These are phyloP conservation scores for Fusarium sp. DNA, from an alignment of 2,329 filamentous ascomycete species.

Conservation along the genomic window DNA sequence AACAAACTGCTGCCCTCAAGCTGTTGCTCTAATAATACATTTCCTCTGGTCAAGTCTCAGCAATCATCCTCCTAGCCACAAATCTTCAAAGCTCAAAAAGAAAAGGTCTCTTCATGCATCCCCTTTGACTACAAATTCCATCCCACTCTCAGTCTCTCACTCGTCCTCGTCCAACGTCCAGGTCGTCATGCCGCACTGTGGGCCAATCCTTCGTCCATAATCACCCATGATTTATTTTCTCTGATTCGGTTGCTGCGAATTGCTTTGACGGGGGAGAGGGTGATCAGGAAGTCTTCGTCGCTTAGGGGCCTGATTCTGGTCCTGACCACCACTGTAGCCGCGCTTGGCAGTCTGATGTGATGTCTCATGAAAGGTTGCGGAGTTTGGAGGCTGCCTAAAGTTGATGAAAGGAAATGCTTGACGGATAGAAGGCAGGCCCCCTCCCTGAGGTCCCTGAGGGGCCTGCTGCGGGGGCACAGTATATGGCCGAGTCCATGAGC, in stretches of 20 bases:
- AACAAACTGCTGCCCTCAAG: not conserved
- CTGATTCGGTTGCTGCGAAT: not conserved
- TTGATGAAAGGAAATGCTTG: constrained; percentile 18
- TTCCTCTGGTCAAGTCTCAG: constrained; percentile 1
- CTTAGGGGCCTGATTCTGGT: constrained; percentile 1
- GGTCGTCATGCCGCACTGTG: not conserved
- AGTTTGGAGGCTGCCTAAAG: not conserved
- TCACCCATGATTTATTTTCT: not conserved
- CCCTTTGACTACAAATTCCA: not conserved
- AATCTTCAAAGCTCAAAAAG: not conserved
- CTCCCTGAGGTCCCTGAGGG: not conserved
- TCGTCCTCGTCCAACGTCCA: not conserved
- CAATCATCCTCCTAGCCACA: constrained; percentile 6
- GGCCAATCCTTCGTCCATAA: not conserved
- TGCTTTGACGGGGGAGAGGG: not conserved
- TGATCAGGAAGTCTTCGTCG: constrained; percentile 16
- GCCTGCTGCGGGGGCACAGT: not conserved
- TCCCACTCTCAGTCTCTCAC: not conserved
- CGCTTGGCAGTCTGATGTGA: not conserved
- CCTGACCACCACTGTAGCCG: not conserved
- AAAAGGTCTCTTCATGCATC: not conserved
- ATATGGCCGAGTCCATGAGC: not conserved
- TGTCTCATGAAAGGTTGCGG: not conserved
- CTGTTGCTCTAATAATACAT: constrained; percentile 7
- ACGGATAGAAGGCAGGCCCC: constrained; percentile 17